Evolutionary conservation across 441 rosid genomes (phyloP).

Genomic region (Corymbia calophylla): DNA sequence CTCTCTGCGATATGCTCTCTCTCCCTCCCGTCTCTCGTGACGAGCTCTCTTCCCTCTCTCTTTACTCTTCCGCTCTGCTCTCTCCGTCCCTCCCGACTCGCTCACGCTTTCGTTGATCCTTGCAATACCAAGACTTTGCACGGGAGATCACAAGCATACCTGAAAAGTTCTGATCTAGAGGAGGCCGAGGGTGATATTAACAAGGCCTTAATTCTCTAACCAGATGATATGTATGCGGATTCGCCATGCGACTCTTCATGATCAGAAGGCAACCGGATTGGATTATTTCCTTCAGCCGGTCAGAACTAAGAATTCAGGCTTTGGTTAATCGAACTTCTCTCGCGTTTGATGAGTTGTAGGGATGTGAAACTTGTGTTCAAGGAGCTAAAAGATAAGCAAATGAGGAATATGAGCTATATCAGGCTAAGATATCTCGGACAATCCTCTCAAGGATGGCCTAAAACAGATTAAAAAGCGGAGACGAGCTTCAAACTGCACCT

Average conservation of each 20-base stretch:
- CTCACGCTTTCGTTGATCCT: slow-evolving; percentile 6
- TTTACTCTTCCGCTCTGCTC: too few species aligned
- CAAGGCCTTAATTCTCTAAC: slow-evolving; percentile 11
- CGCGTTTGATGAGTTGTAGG: neutral
- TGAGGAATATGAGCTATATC: slow-evolving; percentile 4
- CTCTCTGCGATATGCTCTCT: too few species aligned
- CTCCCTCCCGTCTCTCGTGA: too few species aligned
- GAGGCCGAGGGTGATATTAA: slow-evolving; percentile 18
- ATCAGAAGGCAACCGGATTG: neutral
- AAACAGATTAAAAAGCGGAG: neutral
- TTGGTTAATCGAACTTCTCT: neutral
- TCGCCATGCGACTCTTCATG: neutral
- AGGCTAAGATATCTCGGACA: slow-evolving; percentile 9
- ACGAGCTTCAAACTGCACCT: neutral
- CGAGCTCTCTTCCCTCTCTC: too few species aligned
- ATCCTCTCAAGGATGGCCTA: slow-evolving; percentile 16
- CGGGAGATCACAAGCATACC: slow-evolving; percentile 23
- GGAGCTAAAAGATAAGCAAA: slow-evolving; percentile 18
- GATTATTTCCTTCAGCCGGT: neutral
- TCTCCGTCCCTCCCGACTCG: too few species aligned
- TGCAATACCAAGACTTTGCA: slow-evolving; percentile 21
- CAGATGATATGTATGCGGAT: slow-evolving; percentile 8
- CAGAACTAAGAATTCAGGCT: neutral
- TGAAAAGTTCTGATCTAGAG: slow-evolving; percentile 15
- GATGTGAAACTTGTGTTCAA: slow-evolving; percentile 17